Percentiles rank a stretch among this genome's conserved stretches.
phyloP scores from a whole-genome alignment of 2,329 filamentous ascomycete genomes.

The Colletotrichum musae region DNA sequence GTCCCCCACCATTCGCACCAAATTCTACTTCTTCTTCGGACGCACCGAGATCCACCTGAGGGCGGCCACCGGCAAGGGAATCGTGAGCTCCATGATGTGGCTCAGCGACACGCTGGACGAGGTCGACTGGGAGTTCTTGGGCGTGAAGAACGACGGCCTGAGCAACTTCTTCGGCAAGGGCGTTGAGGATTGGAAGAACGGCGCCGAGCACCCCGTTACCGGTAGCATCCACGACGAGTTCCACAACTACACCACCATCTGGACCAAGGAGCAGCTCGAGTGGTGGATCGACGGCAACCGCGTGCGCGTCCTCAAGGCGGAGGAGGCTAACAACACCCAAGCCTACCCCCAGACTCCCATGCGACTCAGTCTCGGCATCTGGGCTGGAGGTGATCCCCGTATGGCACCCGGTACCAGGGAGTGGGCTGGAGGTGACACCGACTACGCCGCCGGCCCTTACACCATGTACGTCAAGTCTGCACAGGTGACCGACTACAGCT shows the following conservation, averaged over 20 bases:
- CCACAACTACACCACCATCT: slow-evolving; percentile 84
- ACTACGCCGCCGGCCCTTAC: slow-evolving; percentile 77
- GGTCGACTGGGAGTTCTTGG: slow-evolving; percentile 89
- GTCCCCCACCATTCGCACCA: slow-evolving; percentile 83
- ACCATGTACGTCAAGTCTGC: slow-evolving; percentile 80
- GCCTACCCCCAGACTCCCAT: slow-evolving; percentile 85
- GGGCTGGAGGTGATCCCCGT: slow-evolving; percentile 72
- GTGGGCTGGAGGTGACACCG: slow-evolving; percentile 79
- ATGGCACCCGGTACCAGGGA: slow-evolving; percentile 71
- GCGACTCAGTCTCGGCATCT: slow-evolving; percentile 77
- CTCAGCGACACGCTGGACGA: slow-evolving; percentile 89
- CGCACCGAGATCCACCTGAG: slow-evolving; percentile 84
- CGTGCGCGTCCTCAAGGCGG: slow-evolving; percentile 74
- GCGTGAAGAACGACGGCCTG: slow-evolving; percentile 75
- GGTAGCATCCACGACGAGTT: slow-evolving; percentile 71
- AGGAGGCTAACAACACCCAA: slow-evolving; percentile 72
- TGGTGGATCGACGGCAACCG: slow-evolving; percentile 79
- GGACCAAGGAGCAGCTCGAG: slow-evolving; percentile 76
- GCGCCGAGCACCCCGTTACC: slow-evolving; percentile 69
- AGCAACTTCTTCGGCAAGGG: slow-evolving; percentile 89
- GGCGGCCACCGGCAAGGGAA: slow-evolving; percentile 80
- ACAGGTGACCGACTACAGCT: slow-evolving; percentile 70
- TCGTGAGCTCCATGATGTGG: slow-evolving; percentile 87
- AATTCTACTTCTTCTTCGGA: slow-evolving; percentile 90
- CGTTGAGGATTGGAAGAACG: slow-evolving; percentile 73